phyloP scores from a whole-genome alignment of 345 rosid species.

The Linum tenue region DNA sequence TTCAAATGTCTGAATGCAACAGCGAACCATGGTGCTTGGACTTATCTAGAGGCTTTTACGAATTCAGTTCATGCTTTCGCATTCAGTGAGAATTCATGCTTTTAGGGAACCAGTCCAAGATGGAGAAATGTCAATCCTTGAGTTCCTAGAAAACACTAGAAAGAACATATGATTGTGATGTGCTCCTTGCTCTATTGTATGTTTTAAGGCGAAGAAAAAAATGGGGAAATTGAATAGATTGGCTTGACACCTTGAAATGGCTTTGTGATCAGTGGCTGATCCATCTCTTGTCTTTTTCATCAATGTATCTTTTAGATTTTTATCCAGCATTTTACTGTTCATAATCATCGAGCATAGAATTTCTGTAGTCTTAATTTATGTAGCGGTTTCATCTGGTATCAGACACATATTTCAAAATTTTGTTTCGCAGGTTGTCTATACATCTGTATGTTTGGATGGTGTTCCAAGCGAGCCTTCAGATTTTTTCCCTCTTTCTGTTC shows the following conservation, averaged over 20 bases:
- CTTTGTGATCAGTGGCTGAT: background rate
- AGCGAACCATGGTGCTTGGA: too few relatives aligned
- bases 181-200: too few relatives aligned
- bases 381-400: background rate
- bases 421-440: constrained; percentile 59
- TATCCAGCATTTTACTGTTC: background rate
- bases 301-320: background rate
- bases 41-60: too few relatives aligned
- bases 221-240: background rate
- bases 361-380: too few relatives aligned
- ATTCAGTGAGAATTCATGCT: too few relatives aligned
- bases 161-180: too few relatives aligned
- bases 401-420: background rate
- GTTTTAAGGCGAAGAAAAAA: too few relatives aligned
- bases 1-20: too few relatives aligned
- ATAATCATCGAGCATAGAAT: background rate
- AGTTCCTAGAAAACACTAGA: too few relatives aligned
- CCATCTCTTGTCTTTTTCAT: background rate
- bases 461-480: constrained; percentile 86
- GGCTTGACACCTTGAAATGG: background rate
- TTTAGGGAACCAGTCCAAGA: too few relatives aligned
- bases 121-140: too few relatives aligned
- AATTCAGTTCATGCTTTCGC: too few relatives aligned
- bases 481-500: constrained; percentile 82
- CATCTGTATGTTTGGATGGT: constrained; percentile 84